Evolutionary conservation across 2,329 filamentous ascomycete genomes (phyloP), one percentile per base, ranked within the genome.

Genomic region (Cercospora sesami): DNA sequence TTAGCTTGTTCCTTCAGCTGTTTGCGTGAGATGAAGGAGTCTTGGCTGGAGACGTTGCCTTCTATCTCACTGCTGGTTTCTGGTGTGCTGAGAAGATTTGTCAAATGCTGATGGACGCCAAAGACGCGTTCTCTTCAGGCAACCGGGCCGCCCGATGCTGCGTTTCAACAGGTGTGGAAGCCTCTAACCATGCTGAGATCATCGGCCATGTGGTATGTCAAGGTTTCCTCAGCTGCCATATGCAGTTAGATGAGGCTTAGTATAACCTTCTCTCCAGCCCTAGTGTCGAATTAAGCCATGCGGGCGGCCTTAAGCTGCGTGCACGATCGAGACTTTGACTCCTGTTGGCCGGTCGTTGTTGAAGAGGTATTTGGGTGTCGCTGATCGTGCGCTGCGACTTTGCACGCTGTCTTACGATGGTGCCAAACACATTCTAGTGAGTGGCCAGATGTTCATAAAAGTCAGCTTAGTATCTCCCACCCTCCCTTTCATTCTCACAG

Each of bases 1-100:
- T 53, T 55, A 55, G 48, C 48, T 55, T n/a, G 48, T 55, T 55
- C 48, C 48, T 55, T 55, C 48, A 28, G 48, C 48, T 53, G 48
- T 23, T 53, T 53, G 48, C 3, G 8, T 23, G 48, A 26, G 48
- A 53, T 55, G 23, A n/a, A 26, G 23, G 48, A 7, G 48, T 55
- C 48, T 55, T 55, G 48, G 48, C 48, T 51, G 45, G 3, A n/a
- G 16, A 16, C n/a, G 14, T n/a, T 42, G 14, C 5, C 3, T 42
- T 42, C 36, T 31, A 30, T 31, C 30, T 31, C 30, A 31, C 30
- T 10, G 33, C 33, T 42, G 36, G 1, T 42, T 42, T 42, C 36
- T 42, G 36, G 16, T 8, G 16, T 42, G 36, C 36, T n/a, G 36
- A 42, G 16, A n/a, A n/a, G 36, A 16, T n/a, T 8, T n/a, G 16